These are phyloP conservation scores for Telopea speciosissima DNA, from an alignment of 177 flowering plant genomes.

Conservation along the genomic window DNA sequence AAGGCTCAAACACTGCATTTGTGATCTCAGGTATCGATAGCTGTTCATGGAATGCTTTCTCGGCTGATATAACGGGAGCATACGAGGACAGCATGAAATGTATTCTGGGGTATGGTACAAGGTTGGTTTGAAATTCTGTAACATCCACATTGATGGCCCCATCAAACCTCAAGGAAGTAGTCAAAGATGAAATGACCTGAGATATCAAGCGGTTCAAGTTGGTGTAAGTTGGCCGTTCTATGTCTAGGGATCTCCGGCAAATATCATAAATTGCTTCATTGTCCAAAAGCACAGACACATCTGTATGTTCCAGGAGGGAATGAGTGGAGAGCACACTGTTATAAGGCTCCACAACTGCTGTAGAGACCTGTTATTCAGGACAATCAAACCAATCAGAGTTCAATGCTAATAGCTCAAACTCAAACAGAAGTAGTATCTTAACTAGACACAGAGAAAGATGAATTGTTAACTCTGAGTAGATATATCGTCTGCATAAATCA, in stretches of 20 bases:
- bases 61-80: slow-evolving; percentile 55
- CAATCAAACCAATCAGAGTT: background rate
- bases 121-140: slow-evolving; percentile 53
- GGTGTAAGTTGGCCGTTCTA: slow-evolving; percentile 51
- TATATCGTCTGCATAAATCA: background rate
- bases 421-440: background rate
- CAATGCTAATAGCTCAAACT: background rate
- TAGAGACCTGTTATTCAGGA: slow-evolving; percentile 32
- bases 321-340: slow-evolving; percentile 48
- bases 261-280: slow-evolving; percentile 48
- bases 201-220: slow-evolving; percentile 50
- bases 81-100: slow-evolving; percentile 56
- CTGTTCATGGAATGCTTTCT: slow-evolving; percentile 55
- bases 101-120: slow-evolving; percentile 50
- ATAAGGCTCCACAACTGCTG: slow-evolving; percentile 48
- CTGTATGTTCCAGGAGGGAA: slow-evolving; percentile 50
- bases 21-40: slow-evolving; percentile 52
- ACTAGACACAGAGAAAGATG: background rate
- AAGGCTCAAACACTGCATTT: slow-evolving; percentile 50
- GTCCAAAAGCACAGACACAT: slow-evolving; percentile 43
- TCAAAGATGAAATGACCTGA: slow-evolving; percentile 47
- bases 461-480: background rate
- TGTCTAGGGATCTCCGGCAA: slow-evolving; percentile 40
- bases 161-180: slow-evolving; percentile 53
- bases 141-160: slow-evolving; percentile 54